Percentiles rank a stretch among this genome's conserved stretches.
phyloP scores from a whole-genome alignment of 352 stramenopile species.

The Pseudoperonospora humuli region DNA sequence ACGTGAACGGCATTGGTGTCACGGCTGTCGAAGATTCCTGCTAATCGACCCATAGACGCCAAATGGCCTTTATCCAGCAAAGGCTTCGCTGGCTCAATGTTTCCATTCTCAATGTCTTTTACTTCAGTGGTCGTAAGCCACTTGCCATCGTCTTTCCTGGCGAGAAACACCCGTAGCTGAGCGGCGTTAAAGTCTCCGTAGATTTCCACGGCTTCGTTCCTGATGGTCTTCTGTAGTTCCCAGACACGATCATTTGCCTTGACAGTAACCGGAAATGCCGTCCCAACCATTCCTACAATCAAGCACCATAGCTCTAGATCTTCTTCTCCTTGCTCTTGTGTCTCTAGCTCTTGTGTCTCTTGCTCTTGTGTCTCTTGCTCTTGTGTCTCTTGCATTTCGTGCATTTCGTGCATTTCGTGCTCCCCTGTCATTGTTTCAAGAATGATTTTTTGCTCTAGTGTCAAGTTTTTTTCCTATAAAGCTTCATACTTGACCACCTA shows the following conservation, averaged over 20 bases:
- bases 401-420: too few species aligned
- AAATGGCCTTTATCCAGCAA: conserved; percentile 15
- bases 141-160: conserved; percentile 10
- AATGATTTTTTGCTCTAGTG: background rate
- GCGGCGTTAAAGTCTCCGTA: conserved; percentile 20
- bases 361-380: conserved; percentile 5
- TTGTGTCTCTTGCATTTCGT: conserved; percentile 6
- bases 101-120: conserved; percentile 14
- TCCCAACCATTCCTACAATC: conserved; percentile 24
- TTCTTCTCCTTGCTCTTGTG: background rate
- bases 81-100: conserved; percentile 1
- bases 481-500: too few species aligned
- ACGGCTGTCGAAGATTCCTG: conserved; percentile 8
- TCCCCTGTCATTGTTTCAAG: background rate
- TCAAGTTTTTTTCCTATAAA: too few species aligned
- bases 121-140: conserved; percentile 14
- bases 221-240: conserved; percentile 23
- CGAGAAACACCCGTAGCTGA: conserved; percentile 15
- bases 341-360: conserved; percentile 4
- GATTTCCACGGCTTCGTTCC: conserved; percentile 22
- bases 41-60: conserved; percentile 15
- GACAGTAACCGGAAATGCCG: conserved; percentile 17
- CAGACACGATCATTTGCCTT: conserved; percentile 14
- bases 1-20: conserved; percentile 9
- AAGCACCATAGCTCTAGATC: conserved; percentile 20